Evolutionary conservation across 768 basidiomycete genomes (phyloP), one percentile per base, ranked within the genome.

Genomic region (Leccinellum luteum): DNA sequence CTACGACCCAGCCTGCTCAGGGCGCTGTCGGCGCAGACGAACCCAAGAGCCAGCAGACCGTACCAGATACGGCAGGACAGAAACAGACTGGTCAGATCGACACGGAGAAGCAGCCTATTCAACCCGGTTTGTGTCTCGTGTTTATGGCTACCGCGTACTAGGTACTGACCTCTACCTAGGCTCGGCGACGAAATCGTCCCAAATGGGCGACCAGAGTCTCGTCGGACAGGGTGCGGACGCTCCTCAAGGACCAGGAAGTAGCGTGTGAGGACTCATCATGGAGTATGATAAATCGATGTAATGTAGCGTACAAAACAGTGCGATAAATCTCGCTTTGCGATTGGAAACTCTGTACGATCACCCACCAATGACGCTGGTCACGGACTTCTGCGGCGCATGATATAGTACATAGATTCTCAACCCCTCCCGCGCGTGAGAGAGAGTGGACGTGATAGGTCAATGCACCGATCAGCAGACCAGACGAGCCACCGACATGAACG

Each of bases 231-330:
- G 43, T 9, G 51, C 54, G 1, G 56, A 58, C 8, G 51, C 53
- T 10, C 51, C 61, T 13, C 57, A 59, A 44, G 56, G 48, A 15
- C 25, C 43, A 4, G 58, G 51, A 34, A 55, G 51, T 32, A 48
- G 21, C 5, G 45, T 30, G 4, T 65, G 43, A 62, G 19, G 6
- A 12, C n/a, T n/a, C 13, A 13, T 14, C 13, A 9, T 23, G 17
- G 38, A 15, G 32, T 21, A 2, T 21, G 25, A 17, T 47, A 2
- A 15, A 47, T 25, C 9, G 45, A 25, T 17, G 15, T 3, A 3
- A 25, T 7, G 7, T 6, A 21, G 44, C 25, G 21, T 44, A 14
- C 6, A 44, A 1, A 44, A 13, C 5, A 15, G 14, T 15, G 14
- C 21, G 21, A 44, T 5, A 23, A 44, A 6, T 12, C 17, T 17